These are phyloP conservation scores for Priceomyces carsonii DNA, from an alignment of 805 yeast species.

Conservation along the genomic window DNA sequence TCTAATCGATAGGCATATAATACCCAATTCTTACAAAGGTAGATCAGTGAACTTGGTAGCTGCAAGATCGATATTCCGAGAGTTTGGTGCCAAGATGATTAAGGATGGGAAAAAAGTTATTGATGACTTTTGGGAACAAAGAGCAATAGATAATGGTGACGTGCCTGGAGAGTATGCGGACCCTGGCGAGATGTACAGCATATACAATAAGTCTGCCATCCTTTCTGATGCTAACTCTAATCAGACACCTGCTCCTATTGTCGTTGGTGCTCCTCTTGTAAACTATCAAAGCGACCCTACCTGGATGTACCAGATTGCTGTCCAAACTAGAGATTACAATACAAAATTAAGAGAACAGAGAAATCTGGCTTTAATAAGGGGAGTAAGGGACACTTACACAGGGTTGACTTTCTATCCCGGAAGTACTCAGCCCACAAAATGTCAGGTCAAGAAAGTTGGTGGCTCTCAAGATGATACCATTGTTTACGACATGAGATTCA, in stretches of 20 bases:
- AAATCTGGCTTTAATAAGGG: slow-evolving; percentile 54
- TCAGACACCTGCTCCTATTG: slow-evolving; percentile 22
- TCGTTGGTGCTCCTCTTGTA: slow-evolving; percentile 37
- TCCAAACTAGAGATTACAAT: slow-evolving; percentile 75
- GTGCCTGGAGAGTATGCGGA: slow-evolving; percentile 72
- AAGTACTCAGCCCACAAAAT: slow-evolving; percentile 68
- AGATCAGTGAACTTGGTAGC: slow-evolving; percentile 87
- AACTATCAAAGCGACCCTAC: slow-evolving; percentile 59
- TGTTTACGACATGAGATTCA: slow-evolving; percentile 45
- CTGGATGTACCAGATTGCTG: slow-evolving; percentile 85
- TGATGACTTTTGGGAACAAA: slow-evolving; percentile 86
- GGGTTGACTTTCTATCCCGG: slow-evolving; percentile 76
- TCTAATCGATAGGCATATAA: slow-evolving; percentile 72
- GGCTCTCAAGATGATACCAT: slow-evolving; percentile 33
- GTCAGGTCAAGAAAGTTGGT: slow-evolving; percentile 27
- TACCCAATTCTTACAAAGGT: slow-evolving; percentile 90
- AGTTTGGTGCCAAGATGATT: slow-evolving; percentile 86
- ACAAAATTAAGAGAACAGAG: slow-evolving; percentile 57
- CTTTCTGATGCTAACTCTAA: slow-evolving; percentile 41
- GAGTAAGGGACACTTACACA: slow-evolving; percentile 78
- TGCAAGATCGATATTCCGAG: slow-evolving; percentile 85
- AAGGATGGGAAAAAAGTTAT: slow-evolving; percentile 75
- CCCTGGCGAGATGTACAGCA: slow-evolving; percentile 54
- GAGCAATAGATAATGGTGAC: slow-evolving; percentile 59
- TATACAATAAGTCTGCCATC: slow-evolving; percentile 34